Evolutionary conservation across 306 rosid species (phyloP).

Genomic region (Acacia crassicarpa): DNA sequence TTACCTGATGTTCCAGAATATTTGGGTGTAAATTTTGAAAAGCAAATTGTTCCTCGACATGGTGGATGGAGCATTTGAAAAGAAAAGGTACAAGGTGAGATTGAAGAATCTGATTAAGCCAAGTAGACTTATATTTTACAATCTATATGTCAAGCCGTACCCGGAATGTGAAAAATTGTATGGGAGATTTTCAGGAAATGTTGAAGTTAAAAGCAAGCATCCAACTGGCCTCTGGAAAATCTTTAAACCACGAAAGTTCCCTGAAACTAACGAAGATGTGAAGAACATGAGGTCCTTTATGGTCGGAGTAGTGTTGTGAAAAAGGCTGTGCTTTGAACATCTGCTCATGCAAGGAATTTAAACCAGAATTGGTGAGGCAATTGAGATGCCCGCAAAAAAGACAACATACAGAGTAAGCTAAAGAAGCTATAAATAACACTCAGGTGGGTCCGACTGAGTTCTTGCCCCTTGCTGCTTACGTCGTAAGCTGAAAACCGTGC

Average conservation of each 20-base stretch:
- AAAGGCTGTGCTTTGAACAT: neutral
- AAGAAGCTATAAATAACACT: neutral
- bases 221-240: slow-evolving; percentile 77
- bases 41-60: slow-evolving; percentile 79
- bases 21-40: slow-evolving; percentile 77
- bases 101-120: slow-evolving; percentile 73
- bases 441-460: neutral
- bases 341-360: neutral
- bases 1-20: slow-evolving; percentile 76
- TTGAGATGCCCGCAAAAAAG: neutral
- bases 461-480: neutral
- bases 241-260: slow-evolving; percentile 61
- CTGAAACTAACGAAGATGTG: slow-evolving; percentile 54
- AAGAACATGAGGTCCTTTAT: slow-evolving; percentile 64
- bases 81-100: slow-evolving; percentile 64
- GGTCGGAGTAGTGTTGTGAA: slow-evolving; percentile 50
- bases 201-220: slow-evolving; percentile 49
- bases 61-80: slow-evolving; percentile 69
- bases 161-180: slow-evolving; percentile 75
- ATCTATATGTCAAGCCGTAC: slow-evolving; percentile 85
- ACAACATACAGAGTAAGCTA: neutral
- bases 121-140: slow-evolving; percentile 76
- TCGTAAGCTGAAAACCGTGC: neutral
- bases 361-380: neutral
- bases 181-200: slow-evolving; percentile 51